phyloP scores from a whole-genome alignment of 352 stramenopile species.

The Phytophthora pisi region DNA sequence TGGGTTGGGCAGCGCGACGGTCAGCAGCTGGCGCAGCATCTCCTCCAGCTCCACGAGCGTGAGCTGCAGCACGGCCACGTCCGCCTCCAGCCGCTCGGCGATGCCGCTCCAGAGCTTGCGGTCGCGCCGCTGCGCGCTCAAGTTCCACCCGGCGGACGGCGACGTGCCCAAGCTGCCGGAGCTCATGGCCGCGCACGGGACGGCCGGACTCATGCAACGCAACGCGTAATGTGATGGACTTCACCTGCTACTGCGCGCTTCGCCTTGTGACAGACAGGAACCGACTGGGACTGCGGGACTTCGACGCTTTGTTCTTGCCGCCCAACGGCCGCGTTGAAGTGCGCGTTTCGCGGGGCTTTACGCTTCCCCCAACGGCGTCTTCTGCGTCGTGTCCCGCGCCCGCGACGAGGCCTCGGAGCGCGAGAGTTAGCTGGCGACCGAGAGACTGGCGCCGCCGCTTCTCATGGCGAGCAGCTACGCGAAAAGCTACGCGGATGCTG shows the following conservation, averaged over 20 bases:
- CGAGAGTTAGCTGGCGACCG: neutral
- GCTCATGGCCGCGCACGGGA: conserved; percentile 3
- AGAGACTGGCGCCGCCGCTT: conserved; percentile 1
- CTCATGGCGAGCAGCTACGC: neutral
- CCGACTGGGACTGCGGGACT: neutral
- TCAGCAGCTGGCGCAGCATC: conserved; percentile 75
- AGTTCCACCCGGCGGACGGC: conserved; percentile 50
- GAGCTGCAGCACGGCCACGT: conserved; percentile 58
- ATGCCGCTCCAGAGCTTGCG: conserved; percentile 67
- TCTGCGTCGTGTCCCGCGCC: conserved; percentile 1
- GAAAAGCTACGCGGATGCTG: neutral
- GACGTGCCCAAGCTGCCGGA: conserved; percentile 28
- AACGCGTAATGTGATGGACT: conserved; percentile 1
- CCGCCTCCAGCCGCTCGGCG: conserved; percentile 61
- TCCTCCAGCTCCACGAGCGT: conserved; percentile 83
- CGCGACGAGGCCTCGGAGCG: neutral
- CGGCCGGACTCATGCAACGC: conserved; percentile 33
- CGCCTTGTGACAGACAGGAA: conserved; percentile 6
- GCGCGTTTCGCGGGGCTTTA: neutral
- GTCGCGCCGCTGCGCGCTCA: conserved; percentile 66
- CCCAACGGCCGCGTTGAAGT: neutral
- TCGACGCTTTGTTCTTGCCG: neutral
- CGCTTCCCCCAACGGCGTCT: neutral
- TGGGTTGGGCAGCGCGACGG: conserved; percentile 61
- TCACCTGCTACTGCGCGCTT: conserved; percentile 10